Base-by-base conservation (phyloP, 805 yeast genomes). In the Hanseniaspora taiwanica region DNA sequence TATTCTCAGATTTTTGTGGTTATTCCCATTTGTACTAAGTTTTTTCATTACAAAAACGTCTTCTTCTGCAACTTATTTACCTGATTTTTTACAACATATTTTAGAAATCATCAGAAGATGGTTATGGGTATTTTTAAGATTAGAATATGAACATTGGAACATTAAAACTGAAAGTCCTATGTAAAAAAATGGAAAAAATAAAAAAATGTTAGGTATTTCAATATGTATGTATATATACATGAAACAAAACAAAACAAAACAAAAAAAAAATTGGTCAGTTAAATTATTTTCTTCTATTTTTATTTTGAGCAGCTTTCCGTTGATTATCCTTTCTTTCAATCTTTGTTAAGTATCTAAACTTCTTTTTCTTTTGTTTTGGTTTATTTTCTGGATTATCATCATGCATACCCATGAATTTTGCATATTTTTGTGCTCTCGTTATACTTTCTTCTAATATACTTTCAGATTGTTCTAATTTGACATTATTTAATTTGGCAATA, bases 291-390 rank as follows among this genome's bases (percentile, higher is more conserved):
- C 47, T 54, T 52, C 63, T 62, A 45, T 57, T 54, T 44, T 59
- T 62, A 46, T 60, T 61, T 40, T 56, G 50, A 37, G 57, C 61
- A 37, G 59, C 63, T 59, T 71, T 63, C 62, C 71, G 59, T 63
- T 73, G 71, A 44, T 75, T 74, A 17, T 58, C 60, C 50, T 64
- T 76, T 60, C 97, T 73, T 61, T 86, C 96, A 21, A 68, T 62
- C 58, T 85, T 84, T 38, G 91, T 74, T 58, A 87, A 68, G 51
- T 87, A 89, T 62, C 96, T 75, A 54, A 86, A 86, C 69, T 87
- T 87, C 69, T 76, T 79, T 71, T 79, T 80, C 61, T 68, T 72
- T 44, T 48, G 52, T 35, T 38, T 38, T 13, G 23, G 33, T 7
- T 51, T 55, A 18, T 51, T 48, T 25, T 51, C 51, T 24, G 54